Conservation (phyloP, 2,329 filamentous ascomycete species). For the Myrmaecium sp. region DNA sequence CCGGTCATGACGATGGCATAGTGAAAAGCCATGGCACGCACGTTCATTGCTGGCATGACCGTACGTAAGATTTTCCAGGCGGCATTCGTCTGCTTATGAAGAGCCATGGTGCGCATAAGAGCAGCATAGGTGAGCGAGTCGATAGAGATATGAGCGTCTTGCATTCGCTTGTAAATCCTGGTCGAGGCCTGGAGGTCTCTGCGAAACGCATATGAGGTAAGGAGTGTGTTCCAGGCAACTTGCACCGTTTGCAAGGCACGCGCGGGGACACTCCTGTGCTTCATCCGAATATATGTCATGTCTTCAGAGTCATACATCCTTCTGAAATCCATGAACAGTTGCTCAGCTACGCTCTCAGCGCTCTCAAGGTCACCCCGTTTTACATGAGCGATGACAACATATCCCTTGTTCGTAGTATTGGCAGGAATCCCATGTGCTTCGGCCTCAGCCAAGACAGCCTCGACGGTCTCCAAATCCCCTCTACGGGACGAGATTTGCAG, state of each 20-base stretch:
- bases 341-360: slow-evolving; percentile 36
- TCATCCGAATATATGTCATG: too few species aligned
- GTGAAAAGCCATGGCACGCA: slow-evolving; percentile 29
- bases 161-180: slow-evolving; percentile 39
- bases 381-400: slow-evolving; percentile 46
- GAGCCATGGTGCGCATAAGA: slow-evolving; percentile 40
- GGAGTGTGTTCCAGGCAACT: slow-evolving; percentile 74
- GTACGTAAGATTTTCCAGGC: slow-evolving; percentile 36
- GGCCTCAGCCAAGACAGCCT: slow-evolving; percentile 48
- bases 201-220: slow-evolving; percentile 50
- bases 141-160: slow-evolving; percentile 29
- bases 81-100: slow-evolving; percentile 34
- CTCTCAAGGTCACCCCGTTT: slow-evolving; percentile 28
- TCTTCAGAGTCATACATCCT: too few species aligned
- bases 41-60: slow-evolving; percentile 32
- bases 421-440: slow-evolving; percentile 34
- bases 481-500: slow-evolving; percentile 54
- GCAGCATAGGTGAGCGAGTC: slow-evolving; percentile 44
- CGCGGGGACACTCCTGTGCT: too few species aligned
- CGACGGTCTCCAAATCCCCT: slow-evolving; percentile 56
- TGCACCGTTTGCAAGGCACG: slow-evolving; percentile 31
- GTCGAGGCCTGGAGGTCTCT: slow-evolving; percentile 40
- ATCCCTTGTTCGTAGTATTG: slow-evolving; percentile 41
- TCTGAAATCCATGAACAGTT: slow-evolving; percentile 33
- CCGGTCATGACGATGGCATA: slow-evolving; percentile 38